These are phyloP conservation scores for Penicillium daleae DNA, from an alignment of 495 filamentous ascomycete species.

Conservation along the genomic window DNA sequence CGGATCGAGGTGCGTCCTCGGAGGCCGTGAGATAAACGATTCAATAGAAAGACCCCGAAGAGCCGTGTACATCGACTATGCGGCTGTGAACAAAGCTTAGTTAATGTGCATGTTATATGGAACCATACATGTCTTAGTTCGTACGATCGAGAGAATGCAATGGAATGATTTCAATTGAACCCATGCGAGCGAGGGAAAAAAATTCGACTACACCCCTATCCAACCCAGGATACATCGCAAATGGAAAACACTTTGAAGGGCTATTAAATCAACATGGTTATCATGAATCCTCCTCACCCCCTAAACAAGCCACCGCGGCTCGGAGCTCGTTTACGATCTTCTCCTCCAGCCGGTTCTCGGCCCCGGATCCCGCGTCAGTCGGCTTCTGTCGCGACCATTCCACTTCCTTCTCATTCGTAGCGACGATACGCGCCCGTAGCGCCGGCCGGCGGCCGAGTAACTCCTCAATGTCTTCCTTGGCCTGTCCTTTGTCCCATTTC, in stretches of 20 bases:
- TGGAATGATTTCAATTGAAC: constrained; percentile 16
- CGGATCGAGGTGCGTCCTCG: too few relatives aligned
- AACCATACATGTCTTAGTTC: neutral
- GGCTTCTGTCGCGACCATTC: constrained; percentile 61
- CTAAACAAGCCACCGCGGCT: constrained; percentile 44
- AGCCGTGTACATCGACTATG: too few relatives aligned
- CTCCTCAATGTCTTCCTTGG: constrained; percentile 79
- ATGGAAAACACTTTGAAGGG: constrained; percentile 17
- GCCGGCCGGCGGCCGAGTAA: constrained; percentile 64
- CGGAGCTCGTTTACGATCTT: constrained; percentile 68
- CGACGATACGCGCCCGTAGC: constrained; percentile 69
- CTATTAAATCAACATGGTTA: constrained; percentile 26
- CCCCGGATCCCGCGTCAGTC: constrained; percentile 33
- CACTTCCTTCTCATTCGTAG: constrained; percentile 72
- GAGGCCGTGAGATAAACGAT: too few relatives aligned
- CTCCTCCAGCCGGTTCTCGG: constrained; percentile 71
- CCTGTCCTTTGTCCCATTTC: constrained; percentile 68
- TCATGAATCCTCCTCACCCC: constrained; percentile 45
- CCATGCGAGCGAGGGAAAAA: constrained; percentile 1
- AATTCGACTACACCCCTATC: constrained; percentile 21
- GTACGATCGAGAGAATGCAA: constrained; percentile 2
- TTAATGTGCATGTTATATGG: neutral
- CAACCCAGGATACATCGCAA: constrained; percentile 16
- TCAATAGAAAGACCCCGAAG: neutral
- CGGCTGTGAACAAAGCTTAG: neutral